Evolutionary conservation across 768 basidiomycete species (phyloP).

Genomic region (Boletus sp.): DNA sequence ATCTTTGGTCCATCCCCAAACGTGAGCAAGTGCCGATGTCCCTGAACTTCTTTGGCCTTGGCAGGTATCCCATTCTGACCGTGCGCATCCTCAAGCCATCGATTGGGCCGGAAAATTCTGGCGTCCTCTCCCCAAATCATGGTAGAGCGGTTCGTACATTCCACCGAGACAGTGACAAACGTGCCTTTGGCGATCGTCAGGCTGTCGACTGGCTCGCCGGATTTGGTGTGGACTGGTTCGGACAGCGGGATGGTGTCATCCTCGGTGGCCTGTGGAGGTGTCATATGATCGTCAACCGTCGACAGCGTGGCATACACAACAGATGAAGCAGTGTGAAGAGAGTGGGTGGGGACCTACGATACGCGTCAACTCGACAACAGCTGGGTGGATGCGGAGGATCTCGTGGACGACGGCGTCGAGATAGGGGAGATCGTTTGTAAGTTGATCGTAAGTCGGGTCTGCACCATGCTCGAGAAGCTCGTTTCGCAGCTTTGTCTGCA

Average conservation of each 20-base stretch:
- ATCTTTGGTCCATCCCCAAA: too few species aligned
- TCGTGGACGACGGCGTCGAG: too few species aligned
- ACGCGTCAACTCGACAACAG: conserved; percentile 23
- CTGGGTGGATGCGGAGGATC: conserved; percentile 23
- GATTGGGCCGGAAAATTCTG: conserved; percentile 50
- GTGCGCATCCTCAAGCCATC: too few species aligned
- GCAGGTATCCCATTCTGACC: too few species aligned
- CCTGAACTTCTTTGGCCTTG: too few species aligned
- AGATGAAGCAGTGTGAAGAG: background rate
- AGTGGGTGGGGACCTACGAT: background rate
- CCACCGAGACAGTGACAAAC: conserved; percentile 40
- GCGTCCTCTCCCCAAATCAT: conserved; percentile 61
- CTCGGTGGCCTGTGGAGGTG: conserved; percentile 35
- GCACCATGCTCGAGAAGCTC: too few species aligned
- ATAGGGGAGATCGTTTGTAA: too few species aligned
- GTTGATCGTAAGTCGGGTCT: too few species aligned
- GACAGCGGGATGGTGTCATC: conserved; percentile 42
- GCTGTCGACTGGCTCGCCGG: conserved; percentile 37
- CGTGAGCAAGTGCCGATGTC: too few species aligned
- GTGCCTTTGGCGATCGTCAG: conserved; percentile 48
- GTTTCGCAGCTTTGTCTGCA: conserved; percentile 18
- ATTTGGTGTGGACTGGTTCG: conserved; percentile 36
- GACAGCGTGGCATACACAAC: background rate
- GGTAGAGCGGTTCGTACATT: conserved; percentile 47
- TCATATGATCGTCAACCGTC: background rate